These are phyloP conservation scores for Murraya paniculata DNA, from an alignment of 345 rosid genomes.

Conservation along the genomic window DNA sequence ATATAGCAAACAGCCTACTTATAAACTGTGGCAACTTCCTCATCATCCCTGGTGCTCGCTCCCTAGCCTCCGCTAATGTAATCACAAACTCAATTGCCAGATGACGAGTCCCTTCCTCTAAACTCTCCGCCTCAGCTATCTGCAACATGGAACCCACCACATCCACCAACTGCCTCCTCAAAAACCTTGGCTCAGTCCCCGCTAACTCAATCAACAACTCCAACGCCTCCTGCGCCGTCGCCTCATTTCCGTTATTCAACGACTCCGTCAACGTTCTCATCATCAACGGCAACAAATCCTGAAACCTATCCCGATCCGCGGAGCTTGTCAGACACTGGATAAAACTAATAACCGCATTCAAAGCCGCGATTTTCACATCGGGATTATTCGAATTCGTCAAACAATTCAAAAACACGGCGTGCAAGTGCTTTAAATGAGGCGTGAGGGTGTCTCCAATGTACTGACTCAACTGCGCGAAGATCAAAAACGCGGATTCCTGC, in stretches of 20 bases:
- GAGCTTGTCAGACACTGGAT: slow-evolving; percentile 78
- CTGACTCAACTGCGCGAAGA: slow-evolving; percentile 89
- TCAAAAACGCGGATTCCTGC: slow-evolving; percentile 90
- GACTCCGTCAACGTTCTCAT: slow-evolving; percentile 92
- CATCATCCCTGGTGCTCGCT: slow-evolving; percentile 99
- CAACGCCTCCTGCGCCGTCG: slow-evolving; percentile 93
- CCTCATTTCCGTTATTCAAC: slow-evolving; percentile 81
- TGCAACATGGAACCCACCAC: slow-evolving; percentile 95
- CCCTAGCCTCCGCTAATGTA: slow-evolving; percentile 93
- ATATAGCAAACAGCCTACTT: slow-evolving; percentile 73
- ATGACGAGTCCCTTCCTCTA: slow-evolving; percentile 93
- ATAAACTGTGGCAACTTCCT: slow-evolving; percentile 97
- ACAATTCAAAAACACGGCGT: slow-evolving; percentile 76
- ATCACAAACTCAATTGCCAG: slow-evolving; percentile 93
- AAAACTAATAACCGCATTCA: slow-evolving; percentile 89
- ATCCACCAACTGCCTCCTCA: slow-evolving; percentile 85
- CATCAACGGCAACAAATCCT: slow-evolving; percentile 93
- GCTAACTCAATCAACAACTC: slow-evolving; percentile 96
- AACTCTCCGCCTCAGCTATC: slow-evolving; percentile 89
- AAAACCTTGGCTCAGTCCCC: slow-evolving; percentile 88
- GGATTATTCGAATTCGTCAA: slow-evolving; percentile 48
- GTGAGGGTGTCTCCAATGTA: slow-evolving; percentile 79
- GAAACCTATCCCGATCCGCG: slow-evolving; percentile 87
- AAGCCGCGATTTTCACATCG: slow-evolving; percentile 91
- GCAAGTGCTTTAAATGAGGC: slow-evolving; percentile 80